Base-by-base conservation (phyloP, 225 moss, liverwort and hornwort genomes). In the Sphagnum tenellum region DNA sequence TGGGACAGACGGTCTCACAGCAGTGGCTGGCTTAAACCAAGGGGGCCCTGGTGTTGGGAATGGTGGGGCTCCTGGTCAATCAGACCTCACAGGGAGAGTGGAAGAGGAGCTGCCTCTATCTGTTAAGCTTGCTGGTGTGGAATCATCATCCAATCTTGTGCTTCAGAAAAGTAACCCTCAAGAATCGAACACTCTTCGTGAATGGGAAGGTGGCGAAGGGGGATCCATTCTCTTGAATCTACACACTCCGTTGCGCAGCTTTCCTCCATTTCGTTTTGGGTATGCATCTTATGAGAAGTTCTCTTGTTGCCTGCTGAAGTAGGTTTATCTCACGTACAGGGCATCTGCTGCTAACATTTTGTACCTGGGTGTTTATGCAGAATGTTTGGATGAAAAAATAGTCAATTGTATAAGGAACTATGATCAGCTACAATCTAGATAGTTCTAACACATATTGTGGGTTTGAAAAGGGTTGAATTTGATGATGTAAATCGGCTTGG, bases 221-320 rank as follows among this genome's bases (percentile, higher is more conserved):
- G 71, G 74, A 10, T 81, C 77, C 2, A 81, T 81, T 68, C 62
- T 68, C 63, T 57, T 81, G 77, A 76, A 77, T 64, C 63, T 81
- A 62, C 74, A 77, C 64, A 74, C 81, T 5, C 77, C 81, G 7
- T 59, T 81, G 55, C 77, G 77, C 71, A 74, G 66, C 66, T 81
- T 81, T 63, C 81, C 81, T 60, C 81, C 81, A 7, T 81, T 81
- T 48, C 77, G 81, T 63, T 81, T 81, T 71, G 81, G 81, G 81
- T 81, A 68, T 66, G 46, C 14, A 44, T 6, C 48, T 50, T 11
- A 45, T 48, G 63, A 3, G 9, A 52, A 52, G 52, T 5, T 52
- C 9, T 9, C 52, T 49, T 50, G 49, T 4, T 12, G 61, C 3
- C 47, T 58, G 58, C 12, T 11, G 4, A 44, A 5, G 58, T 58